phyloP scores from a whole-genome alignment of 2,329 filamentous ascomycete species.

The Penicillium sumatraense region DNA sequence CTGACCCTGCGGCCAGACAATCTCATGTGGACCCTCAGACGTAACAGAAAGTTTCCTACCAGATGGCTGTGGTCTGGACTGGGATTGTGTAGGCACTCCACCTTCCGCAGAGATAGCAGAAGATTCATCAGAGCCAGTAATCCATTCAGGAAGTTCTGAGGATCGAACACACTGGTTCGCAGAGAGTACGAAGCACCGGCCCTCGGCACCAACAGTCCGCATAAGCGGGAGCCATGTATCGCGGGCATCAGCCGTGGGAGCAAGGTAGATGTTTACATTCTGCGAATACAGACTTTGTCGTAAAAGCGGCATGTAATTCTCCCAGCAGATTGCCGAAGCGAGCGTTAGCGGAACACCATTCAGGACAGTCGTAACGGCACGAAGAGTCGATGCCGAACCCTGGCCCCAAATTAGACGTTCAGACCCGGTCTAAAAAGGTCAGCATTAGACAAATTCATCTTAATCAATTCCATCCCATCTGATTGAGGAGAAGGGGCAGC shows the following conservation, averaged over 20 bases:
- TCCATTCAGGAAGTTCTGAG: conserved; percentile 63
- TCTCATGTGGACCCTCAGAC: conserved; percentile 53
- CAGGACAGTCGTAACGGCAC: conserved; percentile 78
- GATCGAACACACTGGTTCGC: conserved; percentile 79
- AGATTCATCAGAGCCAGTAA: conserved; percentile 39
- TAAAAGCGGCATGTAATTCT: conserved; percentile 94
- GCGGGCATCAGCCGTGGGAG: conserved; percentile 83
- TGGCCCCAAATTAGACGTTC: conserved; percentile 90
- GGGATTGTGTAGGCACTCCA: conserved; percentile 25
- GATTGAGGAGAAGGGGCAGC: background rate
- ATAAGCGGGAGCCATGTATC: conserved; percentile 82
- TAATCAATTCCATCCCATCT: too few species aligned
- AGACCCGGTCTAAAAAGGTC: conserved; percentile 64
- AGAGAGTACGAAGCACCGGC: conserved; percentile 83
- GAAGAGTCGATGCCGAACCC: conserved; percentile 76
- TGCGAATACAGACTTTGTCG: conserved; percentile 86
- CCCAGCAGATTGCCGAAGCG: conserved; percentile 91
- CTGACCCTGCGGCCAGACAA: conserved; percentile 44
- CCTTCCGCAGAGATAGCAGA: conserved; percentile 25
- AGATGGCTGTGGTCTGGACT: conserved; percentile 35
- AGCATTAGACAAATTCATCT: background rate
- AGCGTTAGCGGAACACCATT: conserved; percentile 79
- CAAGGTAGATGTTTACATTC: conserved; percentile 89
- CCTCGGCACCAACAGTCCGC: conserved; percentile 79
- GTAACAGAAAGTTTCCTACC: conserved; percentile 33